Conservation (phyloP, 2,329 filamentous ascomycete species). For the Trichophyton verrucosum region DNA sequence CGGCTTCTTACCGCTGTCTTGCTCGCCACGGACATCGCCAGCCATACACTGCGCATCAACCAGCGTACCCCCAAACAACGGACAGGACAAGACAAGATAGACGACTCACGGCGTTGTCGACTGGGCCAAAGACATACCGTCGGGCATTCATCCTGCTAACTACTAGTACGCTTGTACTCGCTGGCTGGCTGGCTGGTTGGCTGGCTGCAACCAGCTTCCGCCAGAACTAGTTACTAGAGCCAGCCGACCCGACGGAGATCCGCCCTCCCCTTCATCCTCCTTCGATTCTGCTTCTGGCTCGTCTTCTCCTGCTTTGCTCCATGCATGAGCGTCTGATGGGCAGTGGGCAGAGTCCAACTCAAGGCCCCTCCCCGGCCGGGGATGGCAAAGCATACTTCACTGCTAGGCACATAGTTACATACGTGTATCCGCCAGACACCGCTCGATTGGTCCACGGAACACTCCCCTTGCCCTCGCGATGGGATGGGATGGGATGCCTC, state of each 20-base stretch:
- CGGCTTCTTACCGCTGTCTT: not conserved
- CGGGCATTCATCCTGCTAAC: not conserved
- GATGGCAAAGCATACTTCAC: not conserved
- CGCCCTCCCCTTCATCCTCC: not conserved
- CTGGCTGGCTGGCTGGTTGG: not conserved
- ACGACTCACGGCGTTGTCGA: not conserved
- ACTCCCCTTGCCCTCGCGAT: not conserved
- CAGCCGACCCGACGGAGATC: not conserved
- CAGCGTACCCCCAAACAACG: too few species aligned
- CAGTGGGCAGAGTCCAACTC: not conserved
- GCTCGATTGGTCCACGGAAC: conserved; percentile 1
- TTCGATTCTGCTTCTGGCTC: not conserved
- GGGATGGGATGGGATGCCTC: not conserved
- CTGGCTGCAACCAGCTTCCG: not conserved
- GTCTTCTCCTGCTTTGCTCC: conserved; percentile 18
- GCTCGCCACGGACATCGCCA: not conserved
- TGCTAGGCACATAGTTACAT: not conserved
- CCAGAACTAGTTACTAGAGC: not conserved
- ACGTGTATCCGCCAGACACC: not conserved
- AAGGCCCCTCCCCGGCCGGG: not conserved
- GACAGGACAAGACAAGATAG: not conserved
- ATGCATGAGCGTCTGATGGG: conserved; percentile 3
- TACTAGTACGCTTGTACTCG: not conserved
- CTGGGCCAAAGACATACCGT: not conserved
- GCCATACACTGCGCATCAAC: not conserved